Evolutionary conservation across 768 basidiomycete genomes (phyloP), one percentile per base, ranked within the genome.

Genomic region (Boletus tylopilopsis): DNA sequence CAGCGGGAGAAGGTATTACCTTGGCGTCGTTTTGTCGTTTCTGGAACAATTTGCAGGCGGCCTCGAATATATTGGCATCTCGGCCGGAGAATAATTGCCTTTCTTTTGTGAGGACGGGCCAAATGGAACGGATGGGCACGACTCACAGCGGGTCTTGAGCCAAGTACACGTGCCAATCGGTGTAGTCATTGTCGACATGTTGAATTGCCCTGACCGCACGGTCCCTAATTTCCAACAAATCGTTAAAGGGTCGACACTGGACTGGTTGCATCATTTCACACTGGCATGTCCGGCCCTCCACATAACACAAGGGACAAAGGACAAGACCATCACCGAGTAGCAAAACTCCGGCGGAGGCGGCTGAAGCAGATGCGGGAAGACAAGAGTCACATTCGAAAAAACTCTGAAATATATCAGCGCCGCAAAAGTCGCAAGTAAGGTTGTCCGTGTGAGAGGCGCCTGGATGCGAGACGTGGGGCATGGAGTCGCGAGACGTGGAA

Each of bases 321-420:
- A 76, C 64, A 49, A 80, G 69, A 12, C 75, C 77, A 51, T 74
- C 73, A 1, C 76, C 76, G 11, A 59, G 57, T 16, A 50, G 59
- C 11, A 64, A 33, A 41, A 64, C 40, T 35, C 42, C 54, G 11
- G 34, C 12, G 8, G 56, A 51, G 23, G 4, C 40, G 33, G 19
- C 34, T 18, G 66, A 52, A 22, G 59, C 47, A 35, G 52, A 42
- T 6, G 50, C 22, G n/a, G 56, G 39, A 50, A 69, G 66, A 57
- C 87, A 87, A 1, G 56, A 50, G 2, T 63, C 60, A 60, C 90
- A 92, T 62, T 87, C 82, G 54, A 92, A 87, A 63, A 83, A 90
- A 52, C 84, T 83, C 55, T 89, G 83, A 56, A 91, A 92, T 51
- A 93, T 78, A 59, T 93, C 90, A 3, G 78, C 79, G 16, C 81